Conservation (phyloP, 2,329 filamentous ascomycete genomes). For the Parasarocladium wereldwijsianum region DNA sequence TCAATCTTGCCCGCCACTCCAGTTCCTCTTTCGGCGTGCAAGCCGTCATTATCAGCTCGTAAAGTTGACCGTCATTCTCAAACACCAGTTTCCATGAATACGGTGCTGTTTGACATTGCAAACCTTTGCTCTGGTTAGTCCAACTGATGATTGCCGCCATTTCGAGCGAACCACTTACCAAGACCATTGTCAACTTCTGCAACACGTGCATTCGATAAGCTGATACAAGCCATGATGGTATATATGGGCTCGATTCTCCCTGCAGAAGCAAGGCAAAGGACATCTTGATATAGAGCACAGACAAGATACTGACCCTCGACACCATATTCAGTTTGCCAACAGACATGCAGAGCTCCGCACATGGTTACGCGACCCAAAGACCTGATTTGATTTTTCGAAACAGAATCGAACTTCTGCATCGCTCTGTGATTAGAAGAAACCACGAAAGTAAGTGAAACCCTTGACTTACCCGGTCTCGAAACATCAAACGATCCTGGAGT, state of each 20-base stretch:
- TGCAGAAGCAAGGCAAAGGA: constrained; percentile 60
- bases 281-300: constrained; percentile 68
- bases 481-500: constrained; percentile 66
- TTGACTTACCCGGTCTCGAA: constrained; percentile 51
- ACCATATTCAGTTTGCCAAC: constrained; percentile 58
- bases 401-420: constrained; percentile 30
- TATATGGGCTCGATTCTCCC: constrained; percentile 53
- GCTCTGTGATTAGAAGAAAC: constrained; percentile 1
- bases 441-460: not conserved
- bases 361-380: constrained; percentile 67
- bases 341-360: constrained; percentile 71
- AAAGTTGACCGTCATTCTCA: constrained; percentile 59
- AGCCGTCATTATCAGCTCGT: constrained; percentile 76
- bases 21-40: constrained; percentile 68
- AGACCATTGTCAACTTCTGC: constrained; percentile 63
- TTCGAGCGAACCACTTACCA: constrained; percentile 31
- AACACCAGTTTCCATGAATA: constrained; percentile 91
- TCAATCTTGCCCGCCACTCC: constrained; percentile 62
- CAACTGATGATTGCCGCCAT: not conserved
- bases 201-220: constrained; percentile 48
- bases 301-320: constrained; percentile 72
- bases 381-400: constrained; percentile 52
- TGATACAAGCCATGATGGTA: constrained; percentile 59
- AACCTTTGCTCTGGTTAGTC: constrained; percentile 34
- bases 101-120: constrained; percentile 75